Evolutionary conservation across 257 asterid species (phyloP), one percentile per base, ranked within the genome.

Genomic region (Nicotiana tabacum): DNA sequence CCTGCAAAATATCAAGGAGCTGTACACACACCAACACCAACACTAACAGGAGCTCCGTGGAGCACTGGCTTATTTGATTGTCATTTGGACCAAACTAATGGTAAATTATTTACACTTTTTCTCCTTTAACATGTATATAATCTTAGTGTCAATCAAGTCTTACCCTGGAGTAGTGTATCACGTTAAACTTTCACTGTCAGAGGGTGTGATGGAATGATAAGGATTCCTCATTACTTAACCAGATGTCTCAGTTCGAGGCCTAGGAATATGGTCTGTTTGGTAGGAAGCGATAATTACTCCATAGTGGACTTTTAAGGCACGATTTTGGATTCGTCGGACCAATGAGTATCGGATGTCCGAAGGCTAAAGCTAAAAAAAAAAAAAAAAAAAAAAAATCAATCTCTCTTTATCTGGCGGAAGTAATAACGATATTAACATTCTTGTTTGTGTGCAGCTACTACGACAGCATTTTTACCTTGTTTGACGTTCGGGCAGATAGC

Each of bases 401-500:
- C 11, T 43, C 10, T 43, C 11, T 43, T 43, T 43, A 43, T 43
- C 51, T 9, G 12, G 48, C 30, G 46, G 51, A 64, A n/a, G 64
- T 24, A n/a, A 6, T 69, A 18, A 17, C 35, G 24, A 17, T 43
- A 72, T 46, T 46, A 27, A 48, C 27, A 0, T 76, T 65, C 12
- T 10, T 51, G 66, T 39, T 61, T 46, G 77, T 39, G 58, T 53
- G 65, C 92, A 92, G 94, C 94, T 37, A 24, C 89, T 30, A 84
- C 87, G 83, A 90, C 94, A 4, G 24, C 84, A 37, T 16, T 82
- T 46, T 84, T 85, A 55, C 96, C 96, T 9, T 92, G 96, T 30
- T 88, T 87, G 46, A 90, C 91, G 24, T 89, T 89, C 33, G 93
- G 93, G 33, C 92, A 89, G 84, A 85, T 87, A 43, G 89, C 89